Evolutionary conservation across 352 stramenopile species (phyloP), one percentile per base, ranked within the genome.

Genomic region (Pythium aristosporum): DNA sequence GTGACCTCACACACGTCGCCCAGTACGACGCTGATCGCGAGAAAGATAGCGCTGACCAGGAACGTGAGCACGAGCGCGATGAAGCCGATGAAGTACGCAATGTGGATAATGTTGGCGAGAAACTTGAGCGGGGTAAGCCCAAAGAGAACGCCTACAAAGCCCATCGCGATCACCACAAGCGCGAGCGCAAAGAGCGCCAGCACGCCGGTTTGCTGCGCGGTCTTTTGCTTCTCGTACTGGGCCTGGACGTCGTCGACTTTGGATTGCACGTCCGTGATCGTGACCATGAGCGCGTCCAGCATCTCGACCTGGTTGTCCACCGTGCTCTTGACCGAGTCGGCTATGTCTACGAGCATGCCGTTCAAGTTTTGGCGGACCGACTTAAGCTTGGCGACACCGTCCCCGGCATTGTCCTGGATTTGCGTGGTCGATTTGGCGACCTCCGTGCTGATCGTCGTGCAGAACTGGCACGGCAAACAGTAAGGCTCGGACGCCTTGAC

Each of bases 21-120:
- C 11, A 89, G 41, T 7, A 89, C 41, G 3, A 89, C 80, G 51
- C 80, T 85, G 10, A 84, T 41, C 3, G 76, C 77, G 12, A 91
- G 60, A 44, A 81, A 77, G 34, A 91, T 58, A 9, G 77, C 43
- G 16, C 74, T 86, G 54, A 89, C 66, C 54, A 91, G 61, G 59
- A 89, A 89, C 8, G 74, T 83, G 18, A 91, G 46, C 51, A 89
- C 71, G 23, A 91, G 72, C 30, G 73, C 75, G 48, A 91, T 73
- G 56, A 89, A 89, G 9, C 80, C 82, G 28, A 91, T 63, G 51
- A 88, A 73, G 65, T 88, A 91, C 16, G 80, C 80, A 58, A 91
- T 67, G 67, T 91, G 79, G 67, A 91, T 88, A 66, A 91, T 74
- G 60, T 87, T 83, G 42, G 79, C 80, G 10, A 91, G 56, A 25